Evolutionary conservation across 1,139 yeast genomes (phyloP), one percentile per base, ranked within the genome.

Genomic region (Nakaseomyces bracarensis): DNA sequence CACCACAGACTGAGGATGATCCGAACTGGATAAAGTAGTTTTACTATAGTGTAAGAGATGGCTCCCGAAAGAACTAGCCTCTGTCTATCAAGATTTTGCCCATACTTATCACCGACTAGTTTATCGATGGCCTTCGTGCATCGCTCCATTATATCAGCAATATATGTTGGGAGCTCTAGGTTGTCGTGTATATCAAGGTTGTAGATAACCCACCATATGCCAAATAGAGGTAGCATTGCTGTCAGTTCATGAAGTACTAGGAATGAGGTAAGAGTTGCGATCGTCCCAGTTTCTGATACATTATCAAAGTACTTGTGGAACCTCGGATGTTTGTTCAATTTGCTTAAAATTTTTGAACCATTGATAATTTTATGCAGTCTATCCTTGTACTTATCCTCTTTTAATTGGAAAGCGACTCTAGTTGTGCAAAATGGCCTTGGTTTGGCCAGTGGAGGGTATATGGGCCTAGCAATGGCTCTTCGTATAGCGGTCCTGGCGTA

Each of bases 221-320:
- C 78, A 25, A 85, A 66, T 40, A 89, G 70, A 1, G 96, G 96
- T 5, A 79, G 72, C 4, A 89, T 71, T 1, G 96, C 96, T 0
- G 95, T 74, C 36, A 85, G 53, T 58, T 89, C 96, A 57, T 89
- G 97, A n/a, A 89, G 67, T 1, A 87, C 64, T 9, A 84, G 60
- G 53, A 89, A 85, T 3, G 95, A 72, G 0, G 83, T 71, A n/a
- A 81, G 69, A 50, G 82, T 82, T 1, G 85, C 70, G 5, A 80
- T 66, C 1, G 94, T 87, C 0, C 87, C 83, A 40, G 59, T 50
- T 30, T 56, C 51, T 13, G 56, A 45, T 15, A 60, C 44, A 18
- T 45, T 49, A 36, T 53, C 46, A 36, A 58, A 52, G 40, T 55
- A 60, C 8, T 41, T 42, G 4, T 47, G 39, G 39, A 53, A 57